phyloP scores from a whole-genome alignment of 352 stramenopile genomes.

The Phytophthora constricta region DNA sequence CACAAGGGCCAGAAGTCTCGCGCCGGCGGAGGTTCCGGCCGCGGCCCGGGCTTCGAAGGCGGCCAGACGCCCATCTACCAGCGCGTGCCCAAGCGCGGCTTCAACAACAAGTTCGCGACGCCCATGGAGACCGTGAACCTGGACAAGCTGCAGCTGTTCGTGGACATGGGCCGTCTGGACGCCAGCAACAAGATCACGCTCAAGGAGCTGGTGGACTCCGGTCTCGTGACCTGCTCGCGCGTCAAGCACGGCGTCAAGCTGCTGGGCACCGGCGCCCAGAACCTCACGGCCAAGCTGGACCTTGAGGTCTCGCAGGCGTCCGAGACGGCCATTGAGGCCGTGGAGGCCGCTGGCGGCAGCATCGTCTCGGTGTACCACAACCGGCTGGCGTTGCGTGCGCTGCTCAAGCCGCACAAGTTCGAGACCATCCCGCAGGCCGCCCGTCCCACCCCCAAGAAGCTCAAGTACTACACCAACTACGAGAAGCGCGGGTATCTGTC shows the following conservation, averaged over 20 bases:
- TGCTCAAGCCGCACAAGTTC: slow-evolving; percentile 98
- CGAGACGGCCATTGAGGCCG: slow-evolving; percentile 92
- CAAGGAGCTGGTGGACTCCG: slow-evolving; percentile 90
- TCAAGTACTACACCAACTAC: slow-evolving; percentile 97
- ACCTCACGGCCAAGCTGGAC: slow-evolving; percentile 90
- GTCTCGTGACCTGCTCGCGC: slow-evolving; percentile 88
- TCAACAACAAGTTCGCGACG: slow-evolving; percentile 95
- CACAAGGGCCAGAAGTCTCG: slow-evolving; percentile 98
- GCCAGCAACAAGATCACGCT: slow-evolving; percentile 93
- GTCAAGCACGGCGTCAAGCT: slow-evolving; percentile 98
- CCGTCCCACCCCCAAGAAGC: slow-evolving; percentile 95
- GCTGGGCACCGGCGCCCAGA: slow-evolving; percentile 86
- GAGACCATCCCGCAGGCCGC: slow-evolving; percentile 92
- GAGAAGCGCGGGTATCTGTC: slow-evolving; percentile 97
- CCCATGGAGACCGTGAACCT: slow-evolving; percentile 95
- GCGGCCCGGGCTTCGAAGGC: slow-evolving; percentile 95
- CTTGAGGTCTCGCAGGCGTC: slow-evolving; percentile 97
- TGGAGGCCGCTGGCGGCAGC: slow-evolving; percentile 94
- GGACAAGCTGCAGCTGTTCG: slow-evolving; percentile 94
- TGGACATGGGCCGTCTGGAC: slow-evolving; percentile 96
- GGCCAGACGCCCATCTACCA: slow-evolving; percentile 98
- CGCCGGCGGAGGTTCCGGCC: slow-evolving; percentile 80
- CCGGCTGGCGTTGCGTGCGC: slow-evolving; percentile 92
- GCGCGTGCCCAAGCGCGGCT: slow-evolving; percentile 97
- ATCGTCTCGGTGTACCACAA: slow-evolving; percentile 99